These are phyloP conservation scores for Candida ovalis DNA, from an alignment of 805 yeast genomes.

Conservation along the genomic window DNA sequence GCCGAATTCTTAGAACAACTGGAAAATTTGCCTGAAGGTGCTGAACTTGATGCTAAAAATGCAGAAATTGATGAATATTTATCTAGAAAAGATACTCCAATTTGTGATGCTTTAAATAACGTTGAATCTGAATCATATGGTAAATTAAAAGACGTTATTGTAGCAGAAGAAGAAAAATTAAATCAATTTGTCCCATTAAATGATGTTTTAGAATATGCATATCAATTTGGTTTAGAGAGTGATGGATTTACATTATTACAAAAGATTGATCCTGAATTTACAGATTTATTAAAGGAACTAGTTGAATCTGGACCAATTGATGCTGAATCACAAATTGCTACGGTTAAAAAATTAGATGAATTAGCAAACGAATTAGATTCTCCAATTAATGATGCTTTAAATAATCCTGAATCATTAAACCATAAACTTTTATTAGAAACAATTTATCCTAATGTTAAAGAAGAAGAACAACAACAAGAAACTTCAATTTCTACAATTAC, in stretches of 20 bases:
- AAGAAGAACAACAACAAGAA: neutral
- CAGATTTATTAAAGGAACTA: constrained; percentile 10
- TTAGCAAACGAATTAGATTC: constrained; percentile 18
- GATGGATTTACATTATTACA: constrained; percentile 21
- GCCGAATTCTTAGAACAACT: constrained; percentile 17
- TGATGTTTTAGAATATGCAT: constrained; percentile 22
- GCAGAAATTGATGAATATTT: constrained; percentile 19
- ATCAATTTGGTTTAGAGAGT: constrained; percentile 21
- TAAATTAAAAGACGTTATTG: constrained; percentile 13
- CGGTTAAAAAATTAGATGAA: constrained; percentile 17
- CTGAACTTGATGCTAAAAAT: constrained; percentile 16
- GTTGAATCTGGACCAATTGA: constrained; percentile 5
- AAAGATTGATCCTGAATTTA: constrained; percentile 23
- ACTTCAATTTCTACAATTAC: too few species aligned
- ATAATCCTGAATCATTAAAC: constrained; percentile 19
- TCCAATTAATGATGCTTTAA: constrained; percentile 20
- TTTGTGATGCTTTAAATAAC: constrained; percentile 23
- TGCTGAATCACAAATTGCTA: constrained; percentile 14
- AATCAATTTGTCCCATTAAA: constrained; percentile 19
- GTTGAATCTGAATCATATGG: constrained; percentile 13
- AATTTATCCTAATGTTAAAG: constrained; percentile 3
- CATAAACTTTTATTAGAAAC: constrained; percentile 17
- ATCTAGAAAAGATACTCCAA: constrained; percentile 14
- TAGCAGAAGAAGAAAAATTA: constrained; percentile 18
- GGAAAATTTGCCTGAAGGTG: constrained; percentile 24